These are phyloP conservation scores for Dissoconium aciculare DNA, from an alignment of 2,329 filamentous ascomycete species.

Conservation along the genomic window DNA sequence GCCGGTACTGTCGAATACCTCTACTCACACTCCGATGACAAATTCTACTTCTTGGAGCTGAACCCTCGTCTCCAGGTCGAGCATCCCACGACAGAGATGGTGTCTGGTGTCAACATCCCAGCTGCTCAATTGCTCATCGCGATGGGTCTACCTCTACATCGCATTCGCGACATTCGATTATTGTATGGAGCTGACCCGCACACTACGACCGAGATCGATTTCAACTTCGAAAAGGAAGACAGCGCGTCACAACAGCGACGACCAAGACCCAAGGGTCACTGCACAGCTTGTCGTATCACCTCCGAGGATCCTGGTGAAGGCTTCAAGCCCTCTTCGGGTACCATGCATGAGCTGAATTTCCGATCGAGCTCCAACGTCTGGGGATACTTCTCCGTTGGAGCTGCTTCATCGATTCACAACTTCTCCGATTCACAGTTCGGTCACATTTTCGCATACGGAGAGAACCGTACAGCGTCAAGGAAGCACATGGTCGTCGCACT, in stretches of 20 bases:
- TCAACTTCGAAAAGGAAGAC: slow-evolving; percentile 79
- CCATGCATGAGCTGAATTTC: slow-evolving; percentile 98
- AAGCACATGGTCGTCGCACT: slow-evolving; percentile 99
- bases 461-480: slow-evolving; percentile 86
- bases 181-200: slow-evolving; percentile 92
- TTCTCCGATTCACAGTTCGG: slow-evolving; percentile 98
- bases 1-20: slow-evolving; percentile 98
- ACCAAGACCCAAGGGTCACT: slow-evolving; percentile 88
- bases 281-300: slow-evolving; percentile 95
- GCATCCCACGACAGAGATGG: slow-evolving; percentile 98
- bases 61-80: slow-evolving; percentile 99
- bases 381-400: slow-evolving; percentile 99
- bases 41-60: slow-evolving; percentile 98
- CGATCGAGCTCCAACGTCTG: slow-evolving; percentile 96
- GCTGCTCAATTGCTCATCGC: slow-evolving; percentile 96
- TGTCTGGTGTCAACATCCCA: slow-evolving; percentile 90
- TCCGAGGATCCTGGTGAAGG: slow-evolving; percentile 97
- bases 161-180: slow-evolving; percentile 88
- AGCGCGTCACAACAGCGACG: slow-evolving; percentile 75
- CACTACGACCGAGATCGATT: slow-evolving; percentile 76
- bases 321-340: slow-evolving; percentile 98
- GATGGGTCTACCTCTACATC: slow-evolving; percentile 93
- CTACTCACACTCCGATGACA: slow-evolving; percentile 93
- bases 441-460: slow-evolving; percentile 97
- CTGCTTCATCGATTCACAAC: slow-evolving; percentile 91